Conservation (phyloP, 2,329 filamentous ascomycete genomes). For the Gyromitra esculenta region DNA sequence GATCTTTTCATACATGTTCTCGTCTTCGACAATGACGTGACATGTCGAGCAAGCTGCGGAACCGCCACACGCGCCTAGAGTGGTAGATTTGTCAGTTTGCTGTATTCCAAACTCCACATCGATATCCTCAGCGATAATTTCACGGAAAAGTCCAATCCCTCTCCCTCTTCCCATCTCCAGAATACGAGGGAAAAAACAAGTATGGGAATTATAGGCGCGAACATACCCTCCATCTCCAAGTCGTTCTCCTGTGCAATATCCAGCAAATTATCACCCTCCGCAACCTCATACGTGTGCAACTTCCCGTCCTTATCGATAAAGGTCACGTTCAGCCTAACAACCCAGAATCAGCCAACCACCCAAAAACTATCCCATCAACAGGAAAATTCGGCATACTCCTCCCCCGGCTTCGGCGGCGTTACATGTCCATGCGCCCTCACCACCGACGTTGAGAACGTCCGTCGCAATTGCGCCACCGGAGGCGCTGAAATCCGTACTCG, state of each 20-base stretch:
- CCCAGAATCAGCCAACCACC: background rate
- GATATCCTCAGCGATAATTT: background rate
- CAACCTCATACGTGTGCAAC: conserved; percentile 77
- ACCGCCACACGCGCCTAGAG: conserved; percentile 79
- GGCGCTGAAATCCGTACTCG: background rate
- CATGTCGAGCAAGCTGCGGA: conserved; percentile 80
- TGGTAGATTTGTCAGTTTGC: background rate
- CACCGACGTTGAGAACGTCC: conserved; percentile 73
- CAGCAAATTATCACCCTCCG: conserved; percentile 88
- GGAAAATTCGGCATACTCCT: conserved; percentile 74
- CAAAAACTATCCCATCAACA: background rate
- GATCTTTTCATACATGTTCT: conserved; percentile 72
- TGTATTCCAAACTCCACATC: background rate
- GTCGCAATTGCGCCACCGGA: background rate
- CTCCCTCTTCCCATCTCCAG: background rate
- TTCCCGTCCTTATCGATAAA: conserved; percentile 92
- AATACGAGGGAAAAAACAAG: background rate
- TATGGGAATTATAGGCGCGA: background rate
- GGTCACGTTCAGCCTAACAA: conserved; percentile 81
- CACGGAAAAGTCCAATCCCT: background rate
- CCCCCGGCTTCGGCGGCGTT: conserved; percentile 82
- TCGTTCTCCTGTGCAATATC: conserved; percentile 96
- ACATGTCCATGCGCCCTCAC: conserved; percentile 78
- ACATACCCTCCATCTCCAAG: conserved; percentile 89
- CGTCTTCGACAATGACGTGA: conserved; percentile 75